Evolutionary conservation across 176 grass and related monocot species (phyloP), one percentile per base, ranked within the genome.

Genomic region (Musa schizocarpa): DNA sequence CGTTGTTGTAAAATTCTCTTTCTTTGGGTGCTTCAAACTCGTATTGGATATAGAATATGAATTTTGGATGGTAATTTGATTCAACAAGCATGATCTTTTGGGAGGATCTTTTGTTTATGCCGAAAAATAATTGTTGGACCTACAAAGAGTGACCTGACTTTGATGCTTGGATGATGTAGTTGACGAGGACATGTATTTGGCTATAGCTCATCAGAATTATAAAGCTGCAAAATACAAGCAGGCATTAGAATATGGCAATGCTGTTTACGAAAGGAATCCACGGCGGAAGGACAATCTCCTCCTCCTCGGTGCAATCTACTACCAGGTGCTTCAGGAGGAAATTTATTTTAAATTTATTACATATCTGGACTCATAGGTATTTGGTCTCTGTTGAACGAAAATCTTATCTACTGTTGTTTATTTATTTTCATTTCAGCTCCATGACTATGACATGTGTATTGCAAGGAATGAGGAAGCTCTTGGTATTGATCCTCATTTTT

Each of bases 291-390:
- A 84, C 1, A 88, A 84, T 67, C 86, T 88, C 12, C 77, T 83
- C 58, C 81, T 87, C 48, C 81, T 87, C 0, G 81, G 78, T 52
- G 81, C 81, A 19, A 52, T 78, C 16, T 84, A 87, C 83, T 87
- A 78, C 52, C 86, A 87, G 86, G 81, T 83, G 1, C 10, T 25
- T 12, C 9, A 19, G 10, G 57, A 62, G 57, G 57, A 62, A n/a
- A n/a, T 17, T 19, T n/a, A 62, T 17, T 6, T 62, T 62, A 13
- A 1, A 14, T 61, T 1, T 17, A 13, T 57, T 57, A 17, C 16
- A 17, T 17, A 11, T 11, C 16, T 17, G 16, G 54, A 13, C 57
- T n/a, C 14, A 1, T 13, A 62, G 17, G 20, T 19, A 20, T 62
- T 21, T 53, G 50, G 14, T 11, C 11, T 22, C 2, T 72, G 50